Percentiles rank a stretch among this genome's conserved stretches.
These are phyloP conservation scores for Dillenia suffruticosa DNA, from an alignment of 164 flowering plant species.

Conservation along the genomic window DNA sequence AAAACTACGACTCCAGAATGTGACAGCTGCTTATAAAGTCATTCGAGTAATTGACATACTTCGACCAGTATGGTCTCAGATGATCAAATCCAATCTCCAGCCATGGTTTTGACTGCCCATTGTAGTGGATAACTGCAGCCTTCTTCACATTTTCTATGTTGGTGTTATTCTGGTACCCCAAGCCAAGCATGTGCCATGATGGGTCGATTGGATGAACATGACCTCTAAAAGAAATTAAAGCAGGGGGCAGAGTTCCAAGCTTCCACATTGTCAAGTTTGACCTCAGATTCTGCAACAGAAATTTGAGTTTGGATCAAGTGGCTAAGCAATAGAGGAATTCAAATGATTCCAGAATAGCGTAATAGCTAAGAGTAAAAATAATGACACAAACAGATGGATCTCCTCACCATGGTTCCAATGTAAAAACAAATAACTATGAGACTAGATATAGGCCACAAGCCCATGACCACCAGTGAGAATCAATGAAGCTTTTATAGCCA, in stretches of 20 bases:
- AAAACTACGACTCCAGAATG: conserved; percentile 61
- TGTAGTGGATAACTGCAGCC: conserved; percentile 97
- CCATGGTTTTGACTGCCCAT: conserved; percentile 98
- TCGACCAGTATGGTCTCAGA: conserved; percentile 95
- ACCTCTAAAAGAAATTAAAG: conserved; percentile 86
- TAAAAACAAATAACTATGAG: too few relatives aligned
- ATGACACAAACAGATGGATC: too few relatives aligned
- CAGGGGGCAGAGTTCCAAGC: conserved; percentile 98
- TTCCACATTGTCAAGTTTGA: conserved; percentile 91
- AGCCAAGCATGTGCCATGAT: conserved; percentile 96
- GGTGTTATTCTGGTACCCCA: conserved; percentile 94
- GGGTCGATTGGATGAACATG: conserved; percentile 93
- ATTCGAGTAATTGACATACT: conserved; percentile 86
- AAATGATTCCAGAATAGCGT: too few relatives aligned
- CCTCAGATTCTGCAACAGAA: conserved; percentile 65
- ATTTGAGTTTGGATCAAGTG: neutral
- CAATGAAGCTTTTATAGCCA: too few relatives aligned
- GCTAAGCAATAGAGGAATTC: too few relatives aligned
- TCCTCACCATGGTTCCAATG: too few relatives aligned
- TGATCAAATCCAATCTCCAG: conserved; percentile 86
- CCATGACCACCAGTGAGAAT: too few relatives aligned
- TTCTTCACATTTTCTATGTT: conserved; percentile 58
- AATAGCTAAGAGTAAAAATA: too few relatives aligned
- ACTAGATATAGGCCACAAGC: too few relatives aligned
- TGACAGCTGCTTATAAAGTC: conserved; percentile 90